A percentile compares a stretch with the other conserved stretches of the same genome.
Evolutionary conservation across 2,329 filamentous ascomycete species (phyloP).

Genomic region (Cladosporium halotolerans): DNA sequence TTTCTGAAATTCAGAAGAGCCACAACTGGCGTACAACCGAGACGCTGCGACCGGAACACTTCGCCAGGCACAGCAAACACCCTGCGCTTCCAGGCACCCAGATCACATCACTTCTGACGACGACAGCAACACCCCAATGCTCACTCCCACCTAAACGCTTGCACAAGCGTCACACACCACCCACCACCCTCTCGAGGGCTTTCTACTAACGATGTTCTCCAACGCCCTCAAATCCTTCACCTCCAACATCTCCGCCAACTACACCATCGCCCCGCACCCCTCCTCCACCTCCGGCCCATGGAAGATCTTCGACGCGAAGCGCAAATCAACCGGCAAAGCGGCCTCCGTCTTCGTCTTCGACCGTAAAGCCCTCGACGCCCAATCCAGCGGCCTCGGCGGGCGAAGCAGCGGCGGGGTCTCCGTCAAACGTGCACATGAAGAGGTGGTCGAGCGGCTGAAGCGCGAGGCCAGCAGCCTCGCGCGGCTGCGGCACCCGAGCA

Average conservation of each 20-base stretch:
- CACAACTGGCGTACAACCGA: too few relatives aligned
- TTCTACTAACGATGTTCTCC: slow-evolving; percentile 66
- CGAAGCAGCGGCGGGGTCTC: slow-evolving; percentile 56
- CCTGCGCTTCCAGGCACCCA: background rate
- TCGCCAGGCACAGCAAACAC: too few relatives aligned
- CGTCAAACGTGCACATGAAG: slow-evolving; percentile 76
- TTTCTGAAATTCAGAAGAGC: too few relatives aligned
- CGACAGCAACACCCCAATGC: background rate
- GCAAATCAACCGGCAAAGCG: slow-evolving; percentile 83
- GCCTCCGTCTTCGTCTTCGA: slow-evolving; percentile 96
- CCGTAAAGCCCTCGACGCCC: slow-evolving; percentile 71
- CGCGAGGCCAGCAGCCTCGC: slow-evolving; percentile 87
- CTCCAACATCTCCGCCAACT: slow-evolving; percentile 89
- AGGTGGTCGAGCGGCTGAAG: slow-evolving; percentile 83
- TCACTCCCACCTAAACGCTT: background rate
- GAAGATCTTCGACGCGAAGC: slow-evolving; percentile 97
- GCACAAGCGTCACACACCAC: background rate
- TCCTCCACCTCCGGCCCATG: slow-evolving; percentile 83
- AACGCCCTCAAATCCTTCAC: slow-evolving; percentile 89
- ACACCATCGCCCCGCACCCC: slow-evolving; percentile 69
- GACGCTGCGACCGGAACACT: too few relatives aligned
- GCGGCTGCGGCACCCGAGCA: slow-evolving; percentile 79
- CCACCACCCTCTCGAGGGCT: background rate
- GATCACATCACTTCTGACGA: background rate
- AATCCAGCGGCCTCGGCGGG: slow-evolving; percentile 41